Conservation (phyloP, 2,329 filamentous ascomycete genomes). For the Mariannaea sp. region DNA sequence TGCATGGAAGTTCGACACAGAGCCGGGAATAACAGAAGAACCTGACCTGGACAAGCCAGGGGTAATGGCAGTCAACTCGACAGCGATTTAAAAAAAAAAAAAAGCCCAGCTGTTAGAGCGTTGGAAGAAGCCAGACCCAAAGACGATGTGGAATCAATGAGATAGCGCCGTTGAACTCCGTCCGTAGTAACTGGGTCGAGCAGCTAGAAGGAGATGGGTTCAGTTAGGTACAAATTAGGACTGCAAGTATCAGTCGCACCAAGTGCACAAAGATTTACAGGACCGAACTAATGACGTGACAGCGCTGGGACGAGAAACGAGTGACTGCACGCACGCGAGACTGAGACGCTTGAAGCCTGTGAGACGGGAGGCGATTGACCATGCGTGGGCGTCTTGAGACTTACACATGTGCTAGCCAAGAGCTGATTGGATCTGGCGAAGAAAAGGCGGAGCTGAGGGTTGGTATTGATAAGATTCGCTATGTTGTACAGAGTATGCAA, state of each 20-base stretch:
- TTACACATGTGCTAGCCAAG: neutral
- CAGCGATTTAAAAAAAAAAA: no score
- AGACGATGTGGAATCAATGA: no score
- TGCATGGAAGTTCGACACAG: no score
- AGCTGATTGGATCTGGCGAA: neutral
- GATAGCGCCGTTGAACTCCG: no score
- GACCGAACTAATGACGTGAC: constrained; percentile 27
- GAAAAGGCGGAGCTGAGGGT: no score
- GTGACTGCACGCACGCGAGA: constrained; percentile 9
- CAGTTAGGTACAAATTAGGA: neutral
- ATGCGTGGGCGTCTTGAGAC: no score
- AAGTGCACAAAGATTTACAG: constrained; percentile 7
- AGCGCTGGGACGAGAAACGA: constrained; percentile 21
- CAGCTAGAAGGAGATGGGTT: no score
- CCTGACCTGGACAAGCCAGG: constrained; percentile 10
- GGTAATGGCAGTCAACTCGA: constrained; percentile 29
- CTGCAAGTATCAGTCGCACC: neutral
- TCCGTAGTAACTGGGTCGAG: no score
- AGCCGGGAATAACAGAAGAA: constrained; percentile 19
- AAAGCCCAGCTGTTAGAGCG: no score
- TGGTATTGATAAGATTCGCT: no score
- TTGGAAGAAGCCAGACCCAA: no score
- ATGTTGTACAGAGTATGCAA: no score
- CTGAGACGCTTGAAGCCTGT: neutral
- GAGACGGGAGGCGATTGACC: neutral